Conservation (phyloP, 2,329 filamentous ascomycete genomes). For the Alternaria hordeiaustralica region DNA sequence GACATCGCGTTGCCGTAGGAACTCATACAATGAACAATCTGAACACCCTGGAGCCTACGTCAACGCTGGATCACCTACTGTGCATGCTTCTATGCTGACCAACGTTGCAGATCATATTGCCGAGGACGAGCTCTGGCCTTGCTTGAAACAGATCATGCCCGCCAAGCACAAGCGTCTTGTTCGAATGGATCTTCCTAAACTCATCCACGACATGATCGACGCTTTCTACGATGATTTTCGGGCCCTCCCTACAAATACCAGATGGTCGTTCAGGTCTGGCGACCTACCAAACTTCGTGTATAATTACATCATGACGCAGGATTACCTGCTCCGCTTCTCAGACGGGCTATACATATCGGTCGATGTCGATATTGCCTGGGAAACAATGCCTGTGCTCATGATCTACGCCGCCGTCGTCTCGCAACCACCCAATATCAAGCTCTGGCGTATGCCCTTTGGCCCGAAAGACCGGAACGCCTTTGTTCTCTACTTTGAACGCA, state of each 20-base stretch:
- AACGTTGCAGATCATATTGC: conserved; percentile 9
- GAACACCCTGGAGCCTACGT: background rate
- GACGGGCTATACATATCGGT: conserved; percentile 23
- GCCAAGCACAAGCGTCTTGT: conserved; percentile 13
- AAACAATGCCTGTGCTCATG: conserved; percentile 5
- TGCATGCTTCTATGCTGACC: background rate
- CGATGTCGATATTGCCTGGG: conserved; percentile 12
- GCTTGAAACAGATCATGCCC: conserved; percentile 19
- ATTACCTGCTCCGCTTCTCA: conserved; percentile 36
- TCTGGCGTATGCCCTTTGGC: conserved; percentile 19
- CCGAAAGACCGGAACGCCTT: conserved; percentile 31
- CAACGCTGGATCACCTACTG: background rate
- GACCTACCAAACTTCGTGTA: conserved; percentile 35
- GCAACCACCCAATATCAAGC: conserved; percentile 27
- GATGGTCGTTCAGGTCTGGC: conserved; percentile 34
- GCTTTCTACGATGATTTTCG: conserved; percentile 22
- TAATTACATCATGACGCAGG: conserved; percentile 42
- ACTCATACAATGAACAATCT: background rate
- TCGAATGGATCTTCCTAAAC: conserved; percentile 25
- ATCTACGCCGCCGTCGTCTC: conserved; percentile 30
- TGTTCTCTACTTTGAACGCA: conserved; percentile 11
- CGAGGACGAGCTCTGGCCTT: conserved; percentile 12
- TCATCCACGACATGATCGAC: conserved; percentile 38
- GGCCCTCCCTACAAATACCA: background rate
- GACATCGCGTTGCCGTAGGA: background rate